Evolutionary conservation across 345 rosid species (phyloP), one percentile per base, ranked within the genome.

Genomic region (Gossypium raimondii): DNA sequence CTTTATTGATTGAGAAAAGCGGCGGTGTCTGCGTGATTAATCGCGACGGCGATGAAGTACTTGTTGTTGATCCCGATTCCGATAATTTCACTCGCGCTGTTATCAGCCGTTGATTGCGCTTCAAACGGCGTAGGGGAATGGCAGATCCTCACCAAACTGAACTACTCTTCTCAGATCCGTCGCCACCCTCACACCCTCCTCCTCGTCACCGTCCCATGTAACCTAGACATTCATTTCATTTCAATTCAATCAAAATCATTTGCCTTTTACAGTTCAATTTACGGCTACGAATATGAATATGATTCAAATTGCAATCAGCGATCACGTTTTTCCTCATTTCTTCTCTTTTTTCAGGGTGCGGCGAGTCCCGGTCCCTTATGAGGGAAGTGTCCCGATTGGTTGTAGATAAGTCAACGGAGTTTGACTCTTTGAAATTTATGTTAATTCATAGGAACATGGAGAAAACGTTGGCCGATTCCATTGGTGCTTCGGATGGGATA

Each of bases 141-240:
- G 97, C 86, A 80, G 78, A 83, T 83, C 59, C 88, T 94, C 61
- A 85, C 89, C 60, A 87, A 88, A 58, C 90, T 82, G 44, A 92
- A 92, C 80, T 88, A 88, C 85, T 91, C 98, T 70, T 85, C 98
- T 71, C 92, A 88, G 93, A 92, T 89, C 85, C 89, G 86, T 63
- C 84, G 83, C 77, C 86, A 94, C 48, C 84, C 91, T 70, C 88
- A 89, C 86, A 78, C 86, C 75, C 91, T 94, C 83, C 89, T 92
- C 64, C 14, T 94, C 24, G 84, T 87, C 84, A 86, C 97, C 55
- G 76, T 87, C 76, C 98, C 98, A 9, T 94, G 98, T 92, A 84
- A 62, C 13, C 2, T 27, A n/a, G 50, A n/a, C 9, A 63, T 63
- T 50, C 5, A 25, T 11, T 2, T 12, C 41, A 58, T 22, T 24